A percentile compares a stretch with the other conserved stretches of the same genome.
Evolutionary conservation across 2,329 filamentous ascomycete genomes (phyloP).

Genomic region (Colletotrichum sp.): DNA sequence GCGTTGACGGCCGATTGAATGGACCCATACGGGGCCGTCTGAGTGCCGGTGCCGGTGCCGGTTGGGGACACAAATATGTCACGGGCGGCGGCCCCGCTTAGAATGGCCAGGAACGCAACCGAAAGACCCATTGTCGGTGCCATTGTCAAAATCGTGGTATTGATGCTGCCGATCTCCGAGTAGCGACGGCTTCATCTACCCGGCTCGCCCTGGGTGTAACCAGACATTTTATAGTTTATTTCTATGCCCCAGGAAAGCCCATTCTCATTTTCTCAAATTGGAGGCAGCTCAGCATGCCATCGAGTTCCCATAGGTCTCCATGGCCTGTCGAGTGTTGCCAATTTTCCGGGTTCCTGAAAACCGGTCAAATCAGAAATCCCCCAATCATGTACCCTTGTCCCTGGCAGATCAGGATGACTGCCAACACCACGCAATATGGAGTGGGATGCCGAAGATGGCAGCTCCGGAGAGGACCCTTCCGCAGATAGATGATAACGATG

Average conservation of each 20-base stretch:
- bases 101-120: background rate
- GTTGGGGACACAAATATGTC: constrained; percentile 46
- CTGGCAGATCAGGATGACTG: background rate
- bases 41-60: constrained; percentile 40
- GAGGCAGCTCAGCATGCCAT: background rate
- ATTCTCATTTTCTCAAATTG: background rate
- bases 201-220: background rate
- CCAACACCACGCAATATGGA: background rate
- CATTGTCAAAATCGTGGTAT: background rate
- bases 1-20: constrained; percentile 47
- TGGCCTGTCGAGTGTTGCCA: background rate
- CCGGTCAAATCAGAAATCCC: constrained; percentile 6
- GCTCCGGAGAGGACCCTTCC: constrained; percentile 3
- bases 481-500: background rate
- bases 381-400: constrained; percentile 8
- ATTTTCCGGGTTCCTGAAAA: background rate
- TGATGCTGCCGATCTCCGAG: background rate
- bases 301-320: background rate
- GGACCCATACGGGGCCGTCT: constrained; percentile 41
- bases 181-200: background rate
- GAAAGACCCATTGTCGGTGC: background rate
- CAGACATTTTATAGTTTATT: background rate
- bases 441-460: background rate
- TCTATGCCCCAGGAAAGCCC: background rate
- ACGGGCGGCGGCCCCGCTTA: background rate